Base-by-base conservation (phyloP, 2,329 filamentous ascomycete species). In the Monosporascus sp. region DNA sequence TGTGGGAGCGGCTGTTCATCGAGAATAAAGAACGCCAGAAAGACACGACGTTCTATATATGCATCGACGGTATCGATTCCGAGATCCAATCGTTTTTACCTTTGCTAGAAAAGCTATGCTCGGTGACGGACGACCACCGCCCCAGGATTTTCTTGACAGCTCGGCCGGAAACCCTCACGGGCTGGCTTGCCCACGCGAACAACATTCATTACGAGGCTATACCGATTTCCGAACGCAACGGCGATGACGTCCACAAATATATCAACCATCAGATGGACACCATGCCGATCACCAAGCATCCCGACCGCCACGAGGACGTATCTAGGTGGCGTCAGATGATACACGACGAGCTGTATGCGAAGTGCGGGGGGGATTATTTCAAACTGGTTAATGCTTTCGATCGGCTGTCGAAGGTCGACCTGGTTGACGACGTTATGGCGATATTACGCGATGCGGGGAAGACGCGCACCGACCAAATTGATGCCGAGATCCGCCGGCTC, bases 361-460 rank as follows among this genome's bases (percentile, higher is more conserved):
- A 67, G 48, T 67, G 62, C 49, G 56, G 45, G 2, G 65, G 66
- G 20, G 66, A 68, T 41, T 68, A 65, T 49, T 65, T 67, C 53
- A 67, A 62, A 48, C 53, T 68, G 7, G 62, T 65, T 51, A 62
- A 57, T n/a, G 66, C 64, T 39, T 60, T 72, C 7, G 59, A 66
- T 36, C 63, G 62, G 1, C 64, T 72, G 17, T 51, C 64, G 1
- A 68, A 65, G 48, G 67, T 68, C 3, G 67, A 71, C 49, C 61
- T 69, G 2, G 58, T 69, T 39, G 67, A 70, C 7, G 69, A 72
- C 24, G 68, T 72, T 41, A 57, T 63, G 17, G 56, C 63, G 8
- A 60, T 68, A 17, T 57, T 72, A 17, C 52, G 59, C 5, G 61
- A 61, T 7, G 68, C 68, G 2, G 65, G 64, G 20, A 67, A 64